A percentile compares a stretch with the other conserved stretches of the same genome.
These are phyloP conservation scores for Anthostomella pinea DNA, from an alignment of 2,329 filamentous ascomycete species.

Conservation along the genomic window DNA sequence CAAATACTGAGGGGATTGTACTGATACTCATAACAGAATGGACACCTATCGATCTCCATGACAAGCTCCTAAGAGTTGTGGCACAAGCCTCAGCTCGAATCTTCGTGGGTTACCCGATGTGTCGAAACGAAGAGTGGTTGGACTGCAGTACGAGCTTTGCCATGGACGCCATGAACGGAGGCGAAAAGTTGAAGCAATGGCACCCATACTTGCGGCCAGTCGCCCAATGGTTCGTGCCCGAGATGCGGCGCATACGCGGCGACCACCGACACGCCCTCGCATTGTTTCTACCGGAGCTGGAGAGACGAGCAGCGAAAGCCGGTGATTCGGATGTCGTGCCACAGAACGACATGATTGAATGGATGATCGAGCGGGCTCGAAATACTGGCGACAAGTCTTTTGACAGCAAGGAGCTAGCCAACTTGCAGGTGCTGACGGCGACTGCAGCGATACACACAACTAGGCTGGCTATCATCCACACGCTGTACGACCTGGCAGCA, in stretches of 20 bases:
- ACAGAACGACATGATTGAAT: slow-evolving; percentile 28
- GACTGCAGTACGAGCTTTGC: slow-evolving; percentile 29
- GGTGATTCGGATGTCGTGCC: slow-evolving; percentile 4
- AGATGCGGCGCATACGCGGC: slow-evolving; percentile 26
- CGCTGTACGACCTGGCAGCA: slow-evolving; percentile 40
- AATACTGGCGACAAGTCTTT: slow-evolving; percentile 24
- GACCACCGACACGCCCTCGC: slow-evolving; percentile 25
- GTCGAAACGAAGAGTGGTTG: slow-evolving; percentile 27
- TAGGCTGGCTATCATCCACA: slow-evolving; percentile 32
- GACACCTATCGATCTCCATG: slow-evolving; percentile 27
- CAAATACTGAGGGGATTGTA: no score
- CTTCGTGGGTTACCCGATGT: slow-evolving; percentile 29
- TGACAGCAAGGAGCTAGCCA: slow-evolving; percentile 26
- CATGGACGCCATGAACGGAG: slow-evolving; percentile 26
- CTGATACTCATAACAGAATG: slow-evolving; percentile 20
- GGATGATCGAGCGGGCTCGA: slow-evolving; percentile 28
- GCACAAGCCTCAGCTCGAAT: slow-evolving; percentile 29
- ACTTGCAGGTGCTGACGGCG: slow-evolving; percentile 31
- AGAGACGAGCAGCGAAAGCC: slow-evolving; percentile 16
- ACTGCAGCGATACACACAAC: slow-evolving; percentile 37
- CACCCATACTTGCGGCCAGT: slow-evolving; percentile 26
- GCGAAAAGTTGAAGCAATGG: slow-evolving; percentile 29
- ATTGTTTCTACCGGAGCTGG: slow-evolving; percentile 24
- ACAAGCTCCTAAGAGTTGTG: slow-evolving; percentile 26
- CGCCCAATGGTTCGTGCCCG: slow-evolving; percentile 27